Base-by-base conservation (phyloP, 768 basidiomycete species). In the Cantharellus cinnabarinus region DNA sequence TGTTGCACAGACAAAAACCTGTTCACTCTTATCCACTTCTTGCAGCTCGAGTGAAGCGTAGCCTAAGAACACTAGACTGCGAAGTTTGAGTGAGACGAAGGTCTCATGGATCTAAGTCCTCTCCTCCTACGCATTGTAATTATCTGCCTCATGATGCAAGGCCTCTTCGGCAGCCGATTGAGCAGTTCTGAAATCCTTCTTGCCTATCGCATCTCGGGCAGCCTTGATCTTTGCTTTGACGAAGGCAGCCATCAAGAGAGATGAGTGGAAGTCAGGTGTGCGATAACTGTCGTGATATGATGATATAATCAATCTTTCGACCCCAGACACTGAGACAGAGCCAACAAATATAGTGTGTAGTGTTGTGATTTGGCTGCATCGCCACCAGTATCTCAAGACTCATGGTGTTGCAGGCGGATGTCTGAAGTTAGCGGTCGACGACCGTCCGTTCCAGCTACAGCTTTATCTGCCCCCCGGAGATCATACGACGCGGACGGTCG, bases 1-100 rank as follows among this genome's bases (percentile, higher is more conserved):
- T 29, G 44, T 10, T 29, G 44, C 40, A 51, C 62, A 59, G 58
- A 50, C 64, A 65, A 73, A 76, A 78, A 94, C 91, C 80, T 84
- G 79, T 74, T 97, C 91, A 73, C 90, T 85, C 67, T 81, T 72
- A 42, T 81, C 77, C 29, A 73, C 68, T 58, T 85, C 76, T 37
- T 79, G 79, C 2, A 93, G 72, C 67, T 94, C 88, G 5, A 89
- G 73, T 34, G 77, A 73, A 1, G 95, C 81, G 5, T 95, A 71
- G 2, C 82, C 91, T 37, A 88, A 76, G 67, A 91, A 95, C 34
- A 95, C 84, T 67, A 85, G 78, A 3, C 93, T 97, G 67, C 35
- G 10, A 48, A 48, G 10, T 48, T 29, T 39, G 1, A 55, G 29
- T 4, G 20, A 41, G 29, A 35, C 3, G 3, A 44, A 29, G 14